Percentiles rank a stretch among this genome's conserved stretches.
Conservation (phyloP, 768 basidiomycete species). For the Boletus patriciae region DNA sequence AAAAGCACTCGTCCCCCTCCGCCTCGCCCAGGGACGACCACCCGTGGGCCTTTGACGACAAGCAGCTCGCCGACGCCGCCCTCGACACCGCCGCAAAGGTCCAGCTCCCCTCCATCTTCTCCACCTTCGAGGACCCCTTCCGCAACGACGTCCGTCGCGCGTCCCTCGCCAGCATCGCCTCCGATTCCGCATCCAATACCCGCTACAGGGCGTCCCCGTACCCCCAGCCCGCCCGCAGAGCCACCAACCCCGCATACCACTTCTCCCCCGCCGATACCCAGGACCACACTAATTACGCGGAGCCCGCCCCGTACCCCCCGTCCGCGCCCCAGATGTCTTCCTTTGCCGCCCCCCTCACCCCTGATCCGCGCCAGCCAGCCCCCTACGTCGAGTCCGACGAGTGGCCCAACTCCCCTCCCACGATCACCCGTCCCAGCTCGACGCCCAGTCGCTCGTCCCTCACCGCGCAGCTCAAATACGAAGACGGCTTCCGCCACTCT, state of each 20-base stretch:
- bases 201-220: conserved; percentile 59
- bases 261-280: conserved; percentile 47
- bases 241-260: conserved; percentile 49
- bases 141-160: conserved; percentile 57
- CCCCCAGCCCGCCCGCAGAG: conserved; percentile 50
- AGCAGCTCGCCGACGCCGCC: conserved; percentile 41
- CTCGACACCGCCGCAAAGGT: conserved; percentile 51
- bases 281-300: conserved; percentile 41
- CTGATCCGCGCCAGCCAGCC: conserved; percentile 47
- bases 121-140: conserved; percentile 62
- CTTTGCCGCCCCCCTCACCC: conserved; percentile 48
- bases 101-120: conserved; percentile 73
- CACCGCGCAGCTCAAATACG: conserved; percentile 59
- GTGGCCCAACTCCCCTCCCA: conserved; percentile 56
- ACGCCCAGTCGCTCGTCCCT: conserved; percentile 59
- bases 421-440: conserved; percentile 67
- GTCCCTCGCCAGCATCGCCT: conserved; percentile 60
- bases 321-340: conserved; percentile 52
- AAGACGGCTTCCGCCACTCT: conserved; percentile 67
- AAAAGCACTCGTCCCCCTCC: conserved; percentile 58
- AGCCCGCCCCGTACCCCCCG: conserved; percentile 49
- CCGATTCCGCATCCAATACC: conserved; percentile 41
- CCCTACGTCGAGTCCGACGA: conserved; percentile 47
- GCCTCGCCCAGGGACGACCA: conserved; percentile 40
- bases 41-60: conserved; percentile 36